Conservation (phyloP, 176 grass and related monocot genomes). For the Pharus latifolius region DNA sequence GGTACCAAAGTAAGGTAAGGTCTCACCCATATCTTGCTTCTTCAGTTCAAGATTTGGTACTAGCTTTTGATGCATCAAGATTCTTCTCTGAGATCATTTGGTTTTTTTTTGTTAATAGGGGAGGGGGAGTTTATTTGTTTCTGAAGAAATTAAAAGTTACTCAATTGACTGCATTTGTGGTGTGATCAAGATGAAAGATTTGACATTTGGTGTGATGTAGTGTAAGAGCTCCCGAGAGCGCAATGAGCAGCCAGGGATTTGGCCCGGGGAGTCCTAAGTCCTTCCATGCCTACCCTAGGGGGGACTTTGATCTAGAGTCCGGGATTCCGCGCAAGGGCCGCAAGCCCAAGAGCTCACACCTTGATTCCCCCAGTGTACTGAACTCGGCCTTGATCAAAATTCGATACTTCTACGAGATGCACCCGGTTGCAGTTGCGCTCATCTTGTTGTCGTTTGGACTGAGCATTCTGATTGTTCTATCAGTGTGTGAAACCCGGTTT, state of each 20-base stretch:
- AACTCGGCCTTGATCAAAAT: slow-evolving; percentile 20
- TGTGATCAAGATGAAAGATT: not conserved
- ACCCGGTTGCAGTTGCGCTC: slow-evolving; percentile 54
- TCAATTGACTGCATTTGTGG: no score
- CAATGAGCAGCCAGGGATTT: slow-evolving; percentile 65
- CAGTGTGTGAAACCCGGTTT: slow-evolving; percentile 66
- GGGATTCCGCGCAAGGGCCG: slow-evolving; percentile 44
- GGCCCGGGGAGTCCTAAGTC: slow-evolving; percentile 65
- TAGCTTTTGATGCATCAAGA: not conserved
- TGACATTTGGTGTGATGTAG: not conserved
- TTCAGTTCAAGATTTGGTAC: not conserved
- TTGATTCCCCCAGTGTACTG: slow-evolving; percentile 26
- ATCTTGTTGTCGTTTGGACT: slow-evolving; percentile 55
- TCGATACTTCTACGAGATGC: slow-evolving; percentile 53
- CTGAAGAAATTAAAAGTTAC: not conserved
- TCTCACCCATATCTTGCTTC: not conserved
- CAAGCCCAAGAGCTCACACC: slow-evolving; percentile 40
- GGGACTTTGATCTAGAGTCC: slow-evolving; percentile 69
- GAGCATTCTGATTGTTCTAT: slow-evolving; percentile 47
- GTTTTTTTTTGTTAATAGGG: not conserved
- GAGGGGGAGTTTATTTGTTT: not conserved
- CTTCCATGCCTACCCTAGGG: slow-evolving; percentile 66
- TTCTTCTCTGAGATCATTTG: not conserved
- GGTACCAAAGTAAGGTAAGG: not conserved
- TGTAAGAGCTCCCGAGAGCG: slow-evolving; percentile 11